phyloP scores from a whole-genome alignment of 768 basidiomycete species.

The Hygrocybe punicea region DNA sequence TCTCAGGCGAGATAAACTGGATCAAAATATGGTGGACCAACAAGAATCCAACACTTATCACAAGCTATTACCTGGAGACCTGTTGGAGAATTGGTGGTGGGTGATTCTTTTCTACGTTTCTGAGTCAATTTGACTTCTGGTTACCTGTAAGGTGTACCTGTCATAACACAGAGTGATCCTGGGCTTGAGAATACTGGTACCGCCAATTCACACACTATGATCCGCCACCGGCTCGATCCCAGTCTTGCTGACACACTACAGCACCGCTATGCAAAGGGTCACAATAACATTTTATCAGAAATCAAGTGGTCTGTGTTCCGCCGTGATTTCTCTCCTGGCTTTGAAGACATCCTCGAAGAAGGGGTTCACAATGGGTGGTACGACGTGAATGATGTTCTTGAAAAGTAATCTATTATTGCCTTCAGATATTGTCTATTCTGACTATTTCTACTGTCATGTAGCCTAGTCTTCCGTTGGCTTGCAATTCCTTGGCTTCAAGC shows the following conservation, averaged over 20 bases:
- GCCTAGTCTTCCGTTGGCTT: slow-evolving; percentile 41
- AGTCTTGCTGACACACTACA: slow-evolving; percentile 28
- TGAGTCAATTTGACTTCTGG: not conserved
- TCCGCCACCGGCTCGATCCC: slow-evolving; percentile 36
- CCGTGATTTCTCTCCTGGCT: slow-evolving; percentile 30
- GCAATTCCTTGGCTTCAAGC: slow-evolving; percentile 41
- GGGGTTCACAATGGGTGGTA: slow-evolving; percentile 32
- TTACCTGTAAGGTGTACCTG: slow-evolving; percentile 29
- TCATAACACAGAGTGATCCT: slow-evolving; percentile 44
- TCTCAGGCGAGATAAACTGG: slow-evolving; percentile 27
- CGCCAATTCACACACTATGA: slow-evolving; percentile 41
- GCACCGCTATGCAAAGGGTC: slow-evolving; percentile 28
- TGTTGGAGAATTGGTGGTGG: slow-evolving; percentile 16
- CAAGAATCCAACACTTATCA: slow-evolving; percentile 28
- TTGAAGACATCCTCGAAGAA: slow-evolving; percentile 32
- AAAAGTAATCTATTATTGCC: slow-evolving; percentile 13
- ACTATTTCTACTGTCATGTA: slow-evolving; percentile 15
- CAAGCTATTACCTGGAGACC: slow-evolving; percentile 9
- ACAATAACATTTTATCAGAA: slow-evolving; percentile 39
- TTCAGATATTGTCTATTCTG: too few species aligned
- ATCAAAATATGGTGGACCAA: slow-evolving; percentile 33
- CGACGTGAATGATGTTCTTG: slow-evolving; percentile 22
- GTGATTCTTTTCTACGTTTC: not conserved
- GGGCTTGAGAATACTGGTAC: slow-evolving; percentile 43
- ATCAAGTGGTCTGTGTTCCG: slow-evolving; percentile 35